These are phyloP conservation scores for Trichomonas tenax DNA, from an alignment of 208 protist species.

Conservation along the genomic window DNA sequence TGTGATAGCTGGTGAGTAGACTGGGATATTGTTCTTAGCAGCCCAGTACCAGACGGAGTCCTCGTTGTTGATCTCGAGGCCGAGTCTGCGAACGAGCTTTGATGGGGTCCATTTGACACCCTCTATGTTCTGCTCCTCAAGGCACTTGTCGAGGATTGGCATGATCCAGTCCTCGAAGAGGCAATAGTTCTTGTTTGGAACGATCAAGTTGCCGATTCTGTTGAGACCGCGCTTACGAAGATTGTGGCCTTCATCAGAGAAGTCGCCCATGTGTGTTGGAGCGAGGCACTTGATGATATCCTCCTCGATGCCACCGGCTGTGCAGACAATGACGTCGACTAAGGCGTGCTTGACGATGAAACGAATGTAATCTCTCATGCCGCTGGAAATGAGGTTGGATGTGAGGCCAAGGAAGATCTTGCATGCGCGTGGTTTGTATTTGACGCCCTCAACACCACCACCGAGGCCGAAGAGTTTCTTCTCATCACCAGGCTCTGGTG, in stretches of 20 bases:
- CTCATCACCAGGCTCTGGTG: not conserved
- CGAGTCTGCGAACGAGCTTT: conserved; percentile 79
- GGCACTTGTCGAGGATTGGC: conserved; percentile 70
- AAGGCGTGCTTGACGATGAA: conserved; percentile 77
- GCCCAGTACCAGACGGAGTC: conserved; percentile 93
- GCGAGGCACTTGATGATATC: conserved; percentile 98
- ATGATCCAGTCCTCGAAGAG: conserved; percentile 97
- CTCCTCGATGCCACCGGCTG: conserved; percentile 97
- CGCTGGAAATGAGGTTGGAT: conserved; percentile 95
- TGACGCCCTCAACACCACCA: not conserved
- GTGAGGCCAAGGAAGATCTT: conserved; percentile 96
- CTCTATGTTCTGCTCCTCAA: conserved; percentile 61
- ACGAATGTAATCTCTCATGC: conserved; percentile 85
- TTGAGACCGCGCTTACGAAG: conserved; percentile 48
- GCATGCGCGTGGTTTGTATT: not conserved
- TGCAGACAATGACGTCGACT: conserved; percentile 82
- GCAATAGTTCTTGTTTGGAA: conserved; percentile 99
- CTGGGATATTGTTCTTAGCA: conserved; percentile 85
- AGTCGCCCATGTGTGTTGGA: conserved; percentile 74
- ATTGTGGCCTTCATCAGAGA: conserved; percentile 64
- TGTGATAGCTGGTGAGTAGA: conserved; percentile 95
- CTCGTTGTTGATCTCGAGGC: conserved; percentile 73
- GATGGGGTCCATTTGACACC: conserved; percentile 73
- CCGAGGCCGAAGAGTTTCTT: not conserved
- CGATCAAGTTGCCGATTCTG: conserved; percentile 94